A percentile compares a stretch with the other conserved stretches of the same genome.
Conservation (phyloP, 169 alveolate species). For the Plasmodium yoelii region DNA sequence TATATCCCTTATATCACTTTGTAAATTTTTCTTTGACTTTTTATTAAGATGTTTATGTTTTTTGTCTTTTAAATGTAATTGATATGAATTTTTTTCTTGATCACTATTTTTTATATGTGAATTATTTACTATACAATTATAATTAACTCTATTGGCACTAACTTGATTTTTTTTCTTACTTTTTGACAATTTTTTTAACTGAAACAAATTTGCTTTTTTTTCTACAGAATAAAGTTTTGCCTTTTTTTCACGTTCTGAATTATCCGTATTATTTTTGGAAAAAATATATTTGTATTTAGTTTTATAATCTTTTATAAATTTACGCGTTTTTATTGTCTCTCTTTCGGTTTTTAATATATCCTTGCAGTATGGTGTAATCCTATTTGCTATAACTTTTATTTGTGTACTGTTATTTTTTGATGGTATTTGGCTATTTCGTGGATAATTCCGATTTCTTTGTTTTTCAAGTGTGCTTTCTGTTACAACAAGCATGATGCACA, state of each 20-base stretch:
- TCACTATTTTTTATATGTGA: slow-evolving; percentile 29
- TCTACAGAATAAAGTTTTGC: slow-evolving; percentile 12
- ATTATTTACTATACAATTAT: slow-evolving; percentile 32
- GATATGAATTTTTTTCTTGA: slow-evolving; percentile 20
- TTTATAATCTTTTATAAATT: slow-evolving; percentile 31
- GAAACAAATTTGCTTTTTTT: slow-evolving; percentile 22
- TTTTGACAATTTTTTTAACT: slow-evolving; percentile 40
- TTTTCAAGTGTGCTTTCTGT: slow-evolving; percentile 66
- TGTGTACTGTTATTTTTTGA: slow-evolving; percentile 49
- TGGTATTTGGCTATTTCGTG: slow-evolving; percentile 26
- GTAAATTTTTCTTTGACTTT: slow-evolving; percentile 20
- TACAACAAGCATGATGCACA: slow-evolving; percentile 52
- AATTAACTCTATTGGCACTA: slow-evolving; percentile 53
- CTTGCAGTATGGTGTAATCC: slow-evolving; percentile 67
- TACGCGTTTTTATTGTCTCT: slow-evolving; percentile 64
- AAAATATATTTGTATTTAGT: slow-evolving; percentile 30
- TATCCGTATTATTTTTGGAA: slow-evolving; percentile 32
- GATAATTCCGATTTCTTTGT: slow-evolving; percentile 15
- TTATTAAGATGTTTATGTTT: slow-evolving; percentile 29
- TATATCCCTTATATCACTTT: slow-evolving; percentile 4
- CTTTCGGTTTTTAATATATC: slow-evolving; percentile 44
- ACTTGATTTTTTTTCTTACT: slow-evolving; percentile 49
- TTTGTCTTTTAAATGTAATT: slow-evolving; percentile 54
- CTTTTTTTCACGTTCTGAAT: slow-evolving; percentile 25
- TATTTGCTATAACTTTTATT: slow-evolving; percentile 59